Base-by-base conservation (phyloP, 2,329 filamentous ascomycete species). In the Penicillium sp. region DNA sequence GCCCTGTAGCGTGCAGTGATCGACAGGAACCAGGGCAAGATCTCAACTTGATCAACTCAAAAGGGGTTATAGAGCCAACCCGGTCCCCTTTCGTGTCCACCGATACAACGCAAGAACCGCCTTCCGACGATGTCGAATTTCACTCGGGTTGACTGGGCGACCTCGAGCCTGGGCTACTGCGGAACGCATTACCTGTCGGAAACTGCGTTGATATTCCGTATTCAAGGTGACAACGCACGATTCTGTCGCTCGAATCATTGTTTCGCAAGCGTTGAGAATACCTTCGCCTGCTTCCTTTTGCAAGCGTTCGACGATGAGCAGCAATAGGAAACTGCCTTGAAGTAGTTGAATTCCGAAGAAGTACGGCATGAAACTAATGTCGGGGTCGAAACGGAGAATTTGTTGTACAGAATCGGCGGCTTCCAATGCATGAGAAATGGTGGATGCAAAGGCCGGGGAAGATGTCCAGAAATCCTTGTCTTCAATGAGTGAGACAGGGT, bases 401-500 rank as follows among this genome's bases (percentile, higher is more conserved):
- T 90, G 86, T 69, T 84, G 85, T 62, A 96, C 89, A 11, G 91
- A 91, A 74, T 96, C 90, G 4, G 92, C 91, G 0, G 92, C 91
- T 13, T 89, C 88, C 4, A 97, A 89, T 10, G 91, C 92, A 68
- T 97, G 92, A 4, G 88, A 86, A 1, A 91, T 96, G 9, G 91
- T 91, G 2, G 87, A 89, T 66, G 94, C 88, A 74, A 96, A 96
- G 6, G 87, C 88, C 58, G 91, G 87, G 0, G 90, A 92, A 7
- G 90, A 94, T 63, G 95, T 96, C 91, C 92, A 96, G 34, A 95
- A 82, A 68, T 96, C 91, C 63, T 94, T 90, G 74, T 96, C 91
- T 69, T 96, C 91, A 3, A 97, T 84, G n/a, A 97, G 82, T 46
- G 89, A 89, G 65, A 96, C 91, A 0, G 92, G 92, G 69, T 97